These are phyloP conservation scores for Danielozyma ontarioensis DNA, from an alignment of 805 yeast species.

Conservation along the genomic window DNA sequence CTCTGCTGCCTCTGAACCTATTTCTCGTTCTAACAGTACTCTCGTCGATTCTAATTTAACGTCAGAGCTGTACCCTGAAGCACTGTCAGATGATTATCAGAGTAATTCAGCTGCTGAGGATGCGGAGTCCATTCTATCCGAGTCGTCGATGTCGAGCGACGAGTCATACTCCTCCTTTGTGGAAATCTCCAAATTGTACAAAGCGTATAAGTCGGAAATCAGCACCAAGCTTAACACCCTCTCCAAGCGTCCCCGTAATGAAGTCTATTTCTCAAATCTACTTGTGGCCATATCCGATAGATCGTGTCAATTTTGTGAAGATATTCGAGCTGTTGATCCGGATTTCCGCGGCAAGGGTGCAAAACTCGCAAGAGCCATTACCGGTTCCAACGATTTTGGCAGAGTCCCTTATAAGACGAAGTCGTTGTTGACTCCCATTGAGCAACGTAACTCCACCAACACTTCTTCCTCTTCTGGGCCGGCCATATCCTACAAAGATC, in stretches of 20 bases:
- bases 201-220: slow-evolving; percentile 21
- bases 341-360: slow-evolving; percentile 38
- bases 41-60: background rate
- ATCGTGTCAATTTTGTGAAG: slow-evolving; percentile 30
- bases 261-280: slow-evolving; percentile 23
- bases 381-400: slow-evolving; percentile 39
- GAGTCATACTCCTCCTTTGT: slow-evolving; percentile 34
- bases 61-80: background rate
- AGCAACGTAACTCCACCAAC: slow-evolving; percentile 7
- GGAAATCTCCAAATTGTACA: slow-evolving; percentile 32
- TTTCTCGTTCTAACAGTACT: background rate
- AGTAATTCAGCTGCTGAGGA: slow-evolving; percentile 8
- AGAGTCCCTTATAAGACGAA: slow-evolving; percentile 37
- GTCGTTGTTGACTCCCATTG: slow-evolving; percentile 32
- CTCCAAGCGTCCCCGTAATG: slow-evolving; percentile 13
- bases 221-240: slow-evolving; percentile 9
- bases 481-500: slow-evolving; percentile 27
- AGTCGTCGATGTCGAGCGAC: slow-evolving; percentile 19
- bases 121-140: slow-evolving; percentile 12
- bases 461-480: slow-evolving; percentile 5
- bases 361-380: slow-evolving; percentile 34
- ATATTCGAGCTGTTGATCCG: slow-evolving; percentile 31
- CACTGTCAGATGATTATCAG: too few relatives aligned
- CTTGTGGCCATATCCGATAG: slow-evolving; percentile 27
- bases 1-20: background rate